Percentiles rank a stretch among this genome's conserved stretches.
Conservation (phyloP, 345 rosid genomes). For the Erysimum cheiranthoides region DNA sequence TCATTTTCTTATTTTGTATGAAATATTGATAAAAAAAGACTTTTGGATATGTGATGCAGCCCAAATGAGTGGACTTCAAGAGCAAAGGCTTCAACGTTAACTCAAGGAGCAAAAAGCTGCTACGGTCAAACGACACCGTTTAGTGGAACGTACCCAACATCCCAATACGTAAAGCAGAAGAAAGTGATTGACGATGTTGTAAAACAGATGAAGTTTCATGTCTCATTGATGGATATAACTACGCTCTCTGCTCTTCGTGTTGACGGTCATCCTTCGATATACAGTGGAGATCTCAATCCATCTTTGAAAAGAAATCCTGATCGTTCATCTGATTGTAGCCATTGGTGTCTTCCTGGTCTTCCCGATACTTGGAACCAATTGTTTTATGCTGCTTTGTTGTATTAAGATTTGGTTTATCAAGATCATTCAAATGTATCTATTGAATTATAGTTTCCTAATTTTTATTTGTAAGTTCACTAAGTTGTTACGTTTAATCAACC, state of each 20-base stretch:
- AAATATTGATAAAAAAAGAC: not conserved
- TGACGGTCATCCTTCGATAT: slow-evolving; percentile 95
- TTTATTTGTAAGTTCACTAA: slow-evolving; percentile 24
- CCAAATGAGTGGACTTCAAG: slow-evolving; percentile 48
- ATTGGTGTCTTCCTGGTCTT: slow-evolving; percentile 99
- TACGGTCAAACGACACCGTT: slow-evolving; percentile 78
- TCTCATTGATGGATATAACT: slow-evolving; percentile 77
- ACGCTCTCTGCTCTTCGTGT: slow-evolving; percentile 86
- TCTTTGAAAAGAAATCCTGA: slow-evolving; percentile 67
- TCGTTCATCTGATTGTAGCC: slow-evolving; percentile 93
- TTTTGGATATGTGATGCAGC: slow-evolving; percentile 32
- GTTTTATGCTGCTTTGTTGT: slow-evolving; percentile 67
- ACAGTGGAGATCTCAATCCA: slow-evolving; percentile 78
- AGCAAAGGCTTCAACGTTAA: slow-evolving; percentile 40
- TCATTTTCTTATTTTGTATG: not conserved
- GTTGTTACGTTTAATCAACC: slow-evolving; percentile 22
- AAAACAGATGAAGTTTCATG: slow-evolving; percentile 57
- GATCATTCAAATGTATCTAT: slow-evolving; percentile 39
- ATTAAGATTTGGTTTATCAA: slow-evolving; percentile 37
- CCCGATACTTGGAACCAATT: slow-evolving; percentile 97
- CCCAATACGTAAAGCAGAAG: slow-evolving; percentile 68
- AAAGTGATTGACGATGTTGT: slow-evolving; percentile 69
- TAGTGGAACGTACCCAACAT: slow-evolving; percentile 63
- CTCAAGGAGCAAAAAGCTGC: slow-evolving; percentile 60
- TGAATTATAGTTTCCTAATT: slow-evolving; percentile 18